These are phyloP conservation scores for Boletus patriciae DNA, from an alignment of 768 basidiomycete genomes.

Conservation along the genomic window DNA sequence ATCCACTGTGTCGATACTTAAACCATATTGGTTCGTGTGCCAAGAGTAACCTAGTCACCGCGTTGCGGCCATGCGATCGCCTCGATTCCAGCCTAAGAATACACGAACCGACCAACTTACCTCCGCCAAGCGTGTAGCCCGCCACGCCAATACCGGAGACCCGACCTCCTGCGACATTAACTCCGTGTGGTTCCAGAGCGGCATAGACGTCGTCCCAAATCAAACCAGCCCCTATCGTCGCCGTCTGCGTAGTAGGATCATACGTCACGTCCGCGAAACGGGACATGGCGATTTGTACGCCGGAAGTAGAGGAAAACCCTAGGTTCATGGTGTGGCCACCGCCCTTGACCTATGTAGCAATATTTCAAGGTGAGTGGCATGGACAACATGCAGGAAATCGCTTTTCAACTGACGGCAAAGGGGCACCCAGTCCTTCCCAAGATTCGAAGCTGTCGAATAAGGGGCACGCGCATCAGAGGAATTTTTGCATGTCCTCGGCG, in stretches of 20 bases:
- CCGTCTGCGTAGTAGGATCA: slow-evolving; percentile 40
- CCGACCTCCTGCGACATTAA: slow-evolving; percentile 60
- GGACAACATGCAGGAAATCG: neutral
- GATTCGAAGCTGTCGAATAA: slow-evolving; percentile 43
- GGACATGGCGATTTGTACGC: slow-evolving; percentile 58
- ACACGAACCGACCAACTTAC: slow-evolving; percentile 23
- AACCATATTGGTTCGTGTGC: slow-evolving; percentile 59
- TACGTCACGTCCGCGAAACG: slow-evolving; percentile 49
- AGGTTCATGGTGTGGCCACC: slow-evolving; percentile 58
- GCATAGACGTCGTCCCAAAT: slow-evolving; percentile 69
- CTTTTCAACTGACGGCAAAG: slow-evolving; percentile 47
- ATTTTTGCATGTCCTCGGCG: neutral
- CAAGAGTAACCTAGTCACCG: slow-evolving; percentile 56
- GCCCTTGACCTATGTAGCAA: slow-evolving; percentile 51
- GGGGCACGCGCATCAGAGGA: neutral
- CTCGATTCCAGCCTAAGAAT: neutral
- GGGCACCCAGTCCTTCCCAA: slow-evolving; percentile 45
- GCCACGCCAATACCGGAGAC: slow-evolving; percentile 60
- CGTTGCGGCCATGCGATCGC: slow-evolving; percentile 7
- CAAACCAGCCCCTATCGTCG: slow-evolving; percentile 40
- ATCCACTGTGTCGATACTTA: slow-evolving; percentile 54
- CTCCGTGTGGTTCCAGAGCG: slow-evolving; percentile 46
- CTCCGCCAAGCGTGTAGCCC: slow-evolving; percentile 61
- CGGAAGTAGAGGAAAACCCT: slow-evolving; percentile 58
- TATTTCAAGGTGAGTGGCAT: neutral